Base-by-base conservation (phyloP, 768 basidiomycete genomes). In the Leccinum boreale region DNA sequence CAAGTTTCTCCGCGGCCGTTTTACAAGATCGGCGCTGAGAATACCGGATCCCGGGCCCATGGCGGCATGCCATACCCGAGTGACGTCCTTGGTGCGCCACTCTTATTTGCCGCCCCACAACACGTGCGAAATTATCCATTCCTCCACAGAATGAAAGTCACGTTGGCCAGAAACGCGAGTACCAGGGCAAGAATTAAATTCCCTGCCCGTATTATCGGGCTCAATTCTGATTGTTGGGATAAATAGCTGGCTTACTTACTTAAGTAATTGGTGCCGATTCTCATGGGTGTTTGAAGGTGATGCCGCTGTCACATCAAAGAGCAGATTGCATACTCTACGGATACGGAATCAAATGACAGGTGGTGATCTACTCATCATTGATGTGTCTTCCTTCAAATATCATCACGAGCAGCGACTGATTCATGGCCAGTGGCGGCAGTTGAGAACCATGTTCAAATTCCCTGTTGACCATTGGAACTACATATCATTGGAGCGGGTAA, bases 401-500 rank as follows among this genome's bases (percentile, higher is more conserved):
- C 21, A 23, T 26, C 46, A 29, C 52, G 36, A 14, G 42, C 39
- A 26, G 65, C 63, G 42, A 66, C 19, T 5, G 70, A 71, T 45
- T 31, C 31, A 70, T 60, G 3, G 29, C 56, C 58, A 77, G 65
- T 35, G 14, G 33, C 4, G 73, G 75, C n/a, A 77, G 26, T 52
- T 72, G 75, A 33, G 65, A 65, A 24, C 71, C 74, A 19, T 58
- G 64, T 14, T 68, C 66, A 10, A 58, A 33, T 53, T 75, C 72
- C 28, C 71, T 74, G 8, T 71, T 66, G 15, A 76, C 58, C 7
- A 65, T 74, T n/a, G 77, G 76, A 28, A 63, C 52, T 35, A 35
- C 33, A 35, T 75, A 78, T 73, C 29, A 74, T 59, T 5, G 63
- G 10, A 24, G 21, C 73, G 65, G 14, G 66, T 52, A 35, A 79